Evolutionary conservation across 2,329 filamentous ascomycete species (phyloP).

Genomic region (Saccharata proteae): DNA sequence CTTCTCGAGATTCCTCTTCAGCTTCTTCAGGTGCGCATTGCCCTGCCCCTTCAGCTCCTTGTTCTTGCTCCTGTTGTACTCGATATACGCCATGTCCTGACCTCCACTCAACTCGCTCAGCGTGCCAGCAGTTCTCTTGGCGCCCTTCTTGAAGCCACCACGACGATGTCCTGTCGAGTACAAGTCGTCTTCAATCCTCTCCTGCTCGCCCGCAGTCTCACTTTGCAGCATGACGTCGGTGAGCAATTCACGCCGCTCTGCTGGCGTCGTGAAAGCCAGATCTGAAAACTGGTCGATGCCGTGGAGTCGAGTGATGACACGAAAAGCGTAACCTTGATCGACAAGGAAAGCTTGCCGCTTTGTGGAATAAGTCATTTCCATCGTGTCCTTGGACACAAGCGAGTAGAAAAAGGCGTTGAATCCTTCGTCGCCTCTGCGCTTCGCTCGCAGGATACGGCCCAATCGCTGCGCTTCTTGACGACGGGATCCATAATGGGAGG

Average conservation of each 20-base stretch:
- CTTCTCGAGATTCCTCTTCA: conserved; percentile 5
- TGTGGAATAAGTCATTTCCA: conserved; percentile 95
- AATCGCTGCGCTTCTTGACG: conserved; percentile 92
- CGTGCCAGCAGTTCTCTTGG: conserved; percentile 70
- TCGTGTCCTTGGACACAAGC: conserved; percentile 90
- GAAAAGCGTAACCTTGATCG: conserved; percentile 97
- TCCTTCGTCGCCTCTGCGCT: conserved; percentile 90
- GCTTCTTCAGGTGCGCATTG: conserved; percentile 8
- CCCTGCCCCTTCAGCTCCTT: conserved; percentile 6
- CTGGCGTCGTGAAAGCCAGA: conserved; percentile 66
- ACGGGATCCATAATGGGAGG: conserved; percentile 91
- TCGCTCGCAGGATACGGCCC: conserved; percentile 85
- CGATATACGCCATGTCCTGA: conserved; percentile 81
- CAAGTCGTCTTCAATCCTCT: conserved; percentile 57
- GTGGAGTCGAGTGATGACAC: conserved; percentile 90
- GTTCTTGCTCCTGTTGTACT: conserved; percentile 16
- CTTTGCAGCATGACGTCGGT: conserved; percentile 74
- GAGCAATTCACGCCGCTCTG: conserved; percentile 73
- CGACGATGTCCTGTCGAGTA: conserved; percentile 44
- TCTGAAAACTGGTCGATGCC: conserved; percentile 77
- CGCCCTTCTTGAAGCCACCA: conserved; percentile 43
- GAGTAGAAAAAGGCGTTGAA: conserved; percentile 99
- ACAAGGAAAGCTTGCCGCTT: conserved; percentile 95
- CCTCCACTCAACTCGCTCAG: conserved; percentile 80
- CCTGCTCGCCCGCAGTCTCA: conserved; percentile 54